phyloP scores from a whole-genome alignment of 164 flowering plant genomes.

The Chimonanthus praecox region DNA sequence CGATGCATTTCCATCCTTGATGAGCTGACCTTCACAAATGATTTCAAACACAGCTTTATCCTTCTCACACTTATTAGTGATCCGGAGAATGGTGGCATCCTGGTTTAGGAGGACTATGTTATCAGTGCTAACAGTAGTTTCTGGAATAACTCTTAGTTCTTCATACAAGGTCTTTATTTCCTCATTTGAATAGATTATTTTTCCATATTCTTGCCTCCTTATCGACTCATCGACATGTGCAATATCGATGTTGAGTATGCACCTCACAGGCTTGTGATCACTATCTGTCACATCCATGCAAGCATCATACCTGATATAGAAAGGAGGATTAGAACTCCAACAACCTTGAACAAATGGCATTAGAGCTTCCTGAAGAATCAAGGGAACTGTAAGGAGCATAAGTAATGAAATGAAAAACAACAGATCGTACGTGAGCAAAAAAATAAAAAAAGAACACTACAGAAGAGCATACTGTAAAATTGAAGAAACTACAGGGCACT shows the following conservation, averaged over 20 bases:
- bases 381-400: neutral
- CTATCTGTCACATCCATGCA: constrained; percentile 98
- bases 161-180: constrained; percentile 39
- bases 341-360: too few species aligned
- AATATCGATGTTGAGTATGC: constrained; percentile 59
- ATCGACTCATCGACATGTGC: constrained; percentile 74
- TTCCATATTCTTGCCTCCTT: constrained; percentile 73
- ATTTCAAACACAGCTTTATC: constrained; percentile 56
- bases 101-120: constrained; percentile 66
- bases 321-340: neutral
- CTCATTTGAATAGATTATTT: constrained; percentile 52
- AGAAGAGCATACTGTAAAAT: constrained; percentile 46
- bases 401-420: neutral
- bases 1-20: constrained; percentile 24
- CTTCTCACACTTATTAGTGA: constrained; percentile 56
- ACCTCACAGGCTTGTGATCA: constrained; percentile 98
- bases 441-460: neutral
- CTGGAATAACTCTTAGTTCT: constrained; percentile 54
- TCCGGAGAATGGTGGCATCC: constrained; percentile 46
- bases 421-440: neutral
- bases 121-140: constrained; percentile 58
- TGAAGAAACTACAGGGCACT: constrained; percentile 75
- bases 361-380: too few species aligned
- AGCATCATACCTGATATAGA: constrained; percentile 74
- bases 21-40: constrained; percentile 57